Base-by-base conservation (phyloP, 176 grass and related monocot genomes). In the Pontederia crassipes region DNA sequence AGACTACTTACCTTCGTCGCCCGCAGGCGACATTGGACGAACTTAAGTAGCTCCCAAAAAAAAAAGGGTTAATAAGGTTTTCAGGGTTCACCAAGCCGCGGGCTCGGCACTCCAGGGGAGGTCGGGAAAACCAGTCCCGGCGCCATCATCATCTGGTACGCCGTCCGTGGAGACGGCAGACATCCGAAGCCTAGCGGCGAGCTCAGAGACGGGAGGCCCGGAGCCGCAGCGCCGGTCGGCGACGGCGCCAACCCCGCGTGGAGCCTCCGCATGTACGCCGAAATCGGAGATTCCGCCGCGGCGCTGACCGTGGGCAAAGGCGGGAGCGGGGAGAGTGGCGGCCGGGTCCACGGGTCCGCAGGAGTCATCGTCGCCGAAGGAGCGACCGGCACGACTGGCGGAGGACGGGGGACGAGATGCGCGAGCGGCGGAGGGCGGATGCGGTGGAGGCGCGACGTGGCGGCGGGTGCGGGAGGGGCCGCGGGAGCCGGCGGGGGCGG, bases 221-320 rank as follows among this genome's bases (percentile, higher is more conserved):
- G 48, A 10, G 57, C 49, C 26, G 9, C 12, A 14, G 48, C 17
- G 4, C 26, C 28, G 8, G 65, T 24, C 17, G 53, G 32, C 14
- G 17, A 28, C 15, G 24, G 16, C 10, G 28, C n/a, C 8, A 32
- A 13, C 66, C 64, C 61, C 28, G 57, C 26, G 26, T 80, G 93
- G 64, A 89, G 78, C 10, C 79, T 84, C 64, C 93, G 93, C 87
- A 98, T 88, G 81, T 98, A 98, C 48, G 87, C 84, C 17, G 93
- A 98, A 71, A 98, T 91, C 17, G 93, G 93, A 20, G 93, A 98
- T 74, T 98, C 93, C 0, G 81, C 93, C 4, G 93, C 77, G 70
- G 86, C 70, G 58, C 81, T 87, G 49, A 92, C 81, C 0, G 81
- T 45, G 8, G 93, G 93, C 40, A 98, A 73, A 13, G 93, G 84